phyloP scores from a whole-genome alignment of 2,329 filamentous ascomycete genomes.

The Aspergillus sp. region DNA sequence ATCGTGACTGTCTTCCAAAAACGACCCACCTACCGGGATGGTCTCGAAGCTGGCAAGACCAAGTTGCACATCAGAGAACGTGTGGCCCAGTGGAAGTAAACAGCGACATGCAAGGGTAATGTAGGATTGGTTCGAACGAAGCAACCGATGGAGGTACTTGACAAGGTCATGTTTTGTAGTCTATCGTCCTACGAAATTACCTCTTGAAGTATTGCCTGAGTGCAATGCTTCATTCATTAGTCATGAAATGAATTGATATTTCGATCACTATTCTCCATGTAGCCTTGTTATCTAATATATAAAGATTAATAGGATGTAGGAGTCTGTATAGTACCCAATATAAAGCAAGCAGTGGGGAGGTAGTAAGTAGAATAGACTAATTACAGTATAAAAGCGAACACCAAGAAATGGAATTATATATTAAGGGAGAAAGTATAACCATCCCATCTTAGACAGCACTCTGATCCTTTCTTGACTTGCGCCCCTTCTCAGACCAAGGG shows the following conservation, averaged over 20 bases:
- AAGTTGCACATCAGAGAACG: constrained; percentile 5
- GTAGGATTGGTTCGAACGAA: background rate
- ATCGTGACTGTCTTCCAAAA: constrained; percentile 37
- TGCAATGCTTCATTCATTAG: background rate
- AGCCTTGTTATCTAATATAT: too few relatives aligned
- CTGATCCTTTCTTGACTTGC: too few relatives aligned
- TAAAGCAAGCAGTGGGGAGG: too few relatives aligned
- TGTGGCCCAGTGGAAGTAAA: background rate
- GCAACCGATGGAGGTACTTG: background rate
- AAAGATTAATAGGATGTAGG: too few relatives aligned
- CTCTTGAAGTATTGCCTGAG: background rate
- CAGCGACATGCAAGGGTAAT: background rate
- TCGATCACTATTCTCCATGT: background rate
- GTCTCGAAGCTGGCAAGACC: background rate
- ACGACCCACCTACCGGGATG: constrained; percentile 1
- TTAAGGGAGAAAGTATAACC: too few relatives aligned
- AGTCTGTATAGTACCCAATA: too few relatives aligned
- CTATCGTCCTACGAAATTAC: background rate
- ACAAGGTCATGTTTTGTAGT: background rate
- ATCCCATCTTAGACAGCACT: too few relatives aligned
- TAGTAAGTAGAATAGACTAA: too few relatives aligned
- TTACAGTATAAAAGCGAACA: too few relatives aligned
- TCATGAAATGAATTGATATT: background rate
- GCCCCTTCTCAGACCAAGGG: constrained; percentile 11
- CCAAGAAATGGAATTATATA: too few relatives aligned